These are phyloP conservation scores for Mollisia scopiformis DNA, from an alignment of 2,329 filamentous ascomycete genomes.

Conservation along the genomic window DNA sequence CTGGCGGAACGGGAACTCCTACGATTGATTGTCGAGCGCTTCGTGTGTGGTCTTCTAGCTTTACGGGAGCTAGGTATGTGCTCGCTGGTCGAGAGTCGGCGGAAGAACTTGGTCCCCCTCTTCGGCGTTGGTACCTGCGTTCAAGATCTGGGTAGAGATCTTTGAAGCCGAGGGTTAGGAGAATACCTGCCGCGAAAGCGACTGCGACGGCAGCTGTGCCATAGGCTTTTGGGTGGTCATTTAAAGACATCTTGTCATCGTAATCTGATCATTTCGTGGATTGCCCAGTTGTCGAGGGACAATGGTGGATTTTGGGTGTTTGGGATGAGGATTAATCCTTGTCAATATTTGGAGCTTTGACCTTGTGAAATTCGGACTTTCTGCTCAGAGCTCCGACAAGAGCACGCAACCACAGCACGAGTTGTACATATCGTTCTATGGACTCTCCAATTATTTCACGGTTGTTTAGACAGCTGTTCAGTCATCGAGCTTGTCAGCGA, in stretches of 20 bases:
- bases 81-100: slow-evolving; percentile 32
- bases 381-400: slow-evolving; percentile 35
- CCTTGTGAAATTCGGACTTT: slow-evolving; percentile 37
- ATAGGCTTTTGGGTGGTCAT: slow-evolving; percentile 63
- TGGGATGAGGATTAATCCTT: not conserved
- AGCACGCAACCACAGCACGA: slow-evolving; percentile 19
- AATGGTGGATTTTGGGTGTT: not conserved
- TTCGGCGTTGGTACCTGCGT: slow-evolving; percentile 58
- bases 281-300: not conserved
- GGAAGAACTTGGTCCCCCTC: slow-evolving; percentile 25
- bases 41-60: slow-evolving; percentile 59
- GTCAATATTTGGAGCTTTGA: slow-evolving; percentile 1
- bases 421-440: slow-evolving; percentile 54
- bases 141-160: slow-evolving; percentile 79
- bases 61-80: slow-evolving; percentile 44
- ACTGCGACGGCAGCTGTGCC: slow-evolving; percentile 67
- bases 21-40: slow-evolving; percentile 34
- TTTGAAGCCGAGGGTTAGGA: slow-evolving; percentile 77
- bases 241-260: slow-evolving; percentile 55
- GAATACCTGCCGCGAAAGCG: slow-evolving; percentile 77
- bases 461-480: slow-evolving; percentile 85
- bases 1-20: slow-evolving; percentile 34
- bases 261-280: not conserved
- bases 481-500: slow-evolving; percentile 67
- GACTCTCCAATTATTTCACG: slow-evolving; percentile 79